Conservation (phyloP, 345 rosid genomes). For the Tarenaya hassleriana region DNA sequence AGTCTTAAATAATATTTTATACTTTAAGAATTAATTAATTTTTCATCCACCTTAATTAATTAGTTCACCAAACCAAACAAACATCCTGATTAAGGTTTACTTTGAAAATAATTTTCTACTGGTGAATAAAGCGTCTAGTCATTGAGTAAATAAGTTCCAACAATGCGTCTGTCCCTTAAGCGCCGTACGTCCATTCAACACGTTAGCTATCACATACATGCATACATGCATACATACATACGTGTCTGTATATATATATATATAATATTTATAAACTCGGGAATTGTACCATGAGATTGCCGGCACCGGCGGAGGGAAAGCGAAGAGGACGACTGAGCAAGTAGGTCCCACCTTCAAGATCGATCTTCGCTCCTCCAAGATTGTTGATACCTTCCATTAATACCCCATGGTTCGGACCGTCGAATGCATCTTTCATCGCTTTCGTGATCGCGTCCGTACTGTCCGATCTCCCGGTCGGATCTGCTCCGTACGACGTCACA, state of each 20-base stretch:
- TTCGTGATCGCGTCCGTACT: constrained; percentile 58
- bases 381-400: constrained; percentile 58
- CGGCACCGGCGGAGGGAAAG: constrained; percentile 57
- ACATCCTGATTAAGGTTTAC: constrained; percentile 16
- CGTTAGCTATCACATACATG: too few species aligned
- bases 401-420: constrained; percentile 41
- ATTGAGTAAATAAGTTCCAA: too few species aligned
- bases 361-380: constrained; percentile 71
- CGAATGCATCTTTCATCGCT: constrained; percentile 54
- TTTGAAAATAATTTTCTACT: constrained; percentile 16
- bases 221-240: too few species aligned
- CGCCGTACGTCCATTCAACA: too few species aligned
- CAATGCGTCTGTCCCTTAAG: too few species aligned
- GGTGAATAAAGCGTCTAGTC: not conserved
- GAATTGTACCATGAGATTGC: constrained; percentile 54
- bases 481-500: constrained; percentile 73
- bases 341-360: constrained; percentile 80
- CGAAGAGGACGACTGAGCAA: constrained; percentile 57
- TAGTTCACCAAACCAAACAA: not conserved
- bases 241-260: too few species aligned
- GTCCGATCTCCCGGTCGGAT: constrained; percentile 68
- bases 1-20: too few species aligned
- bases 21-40: too few species aligned
- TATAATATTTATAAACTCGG: not conserved
- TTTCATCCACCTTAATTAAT: too few species aligned